Evolutionary conservation across 331 rosid genomes (phyloP), one percentile per base, ranked within the genome.

Genomic region (Malus hybrid): DNA sequence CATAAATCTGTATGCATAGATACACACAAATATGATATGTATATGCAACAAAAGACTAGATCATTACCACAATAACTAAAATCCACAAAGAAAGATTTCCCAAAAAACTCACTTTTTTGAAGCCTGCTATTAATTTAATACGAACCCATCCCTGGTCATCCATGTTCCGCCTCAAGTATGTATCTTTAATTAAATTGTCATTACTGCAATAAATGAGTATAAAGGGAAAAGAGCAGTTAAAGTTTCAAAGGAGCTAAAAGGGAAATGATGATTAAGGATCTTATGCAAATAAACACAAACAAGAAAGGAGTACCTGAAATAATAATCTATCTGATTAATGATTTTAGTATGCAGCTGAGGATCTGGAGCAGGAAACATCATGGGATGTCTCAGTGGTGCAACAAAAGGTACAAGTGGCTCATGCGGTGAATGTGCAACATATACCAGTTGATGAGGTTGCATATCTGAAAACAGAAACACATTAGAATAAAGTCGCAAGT

Each of bases 141-240:
- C 84, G 88, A 85, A 94, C 96, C 95, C 93, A 91, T 62, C 98
- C 98, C 76, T 87, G 87, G 69, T 84, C 88, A 80, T 94, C 91
- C 98, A 91, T 90, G 71, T 88, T 86, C 85, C 74, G 70, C 86
- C 97, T 83, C 89, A 94, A 87, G 87, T 67, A 94, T 79, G 76
- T 85, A 77, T 94, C 96, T 74, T 78, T 91, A 77, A 91, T 65
- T 81, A 94, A 85, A 82, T 94, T 94, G 42, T 86, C 90, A 83
- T 72, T 67, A 77, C 97, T 91, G 96, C 96, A 90, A 73, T 67
- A 73, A 64, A 80, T n/a, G 77, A 78, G 79, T 46, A 54, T n/a
- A 48, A 70, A 67, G 67, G 31, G 36, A 75, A 34, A 67, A 63
- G 46, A 27, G 14, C 27, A 22, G 83, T 86, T 82, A 86, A 27